phyloP scores from a whole-genome alignment of 2,329 filamentous ascomycete genomes.

The Aspergillus pseudoglaucus region DNA sequence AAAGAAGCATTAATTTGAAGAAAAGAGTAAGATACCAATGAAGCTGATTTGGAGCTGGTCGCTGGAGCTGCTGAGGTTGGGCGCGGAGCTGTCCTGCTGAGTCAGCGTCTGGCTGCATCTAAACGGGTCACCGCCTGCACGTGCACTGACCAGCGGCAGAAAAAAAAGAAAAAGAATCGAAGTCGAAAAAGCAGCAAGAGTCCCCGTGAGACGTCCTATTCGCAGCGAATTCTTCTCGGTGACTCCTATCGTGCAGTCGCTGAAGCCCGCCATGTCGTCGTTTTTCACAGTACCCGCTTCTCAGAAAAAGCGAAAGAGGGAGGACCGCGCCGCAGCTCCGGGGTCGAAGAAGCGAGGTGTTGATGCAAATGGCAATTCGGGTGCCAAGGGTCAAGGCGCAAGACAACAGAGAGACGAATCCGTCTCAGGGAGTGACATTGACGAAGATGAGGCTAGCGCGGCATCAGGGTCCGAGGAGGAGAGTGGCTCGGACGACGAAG shows the following conservation, averaged over 20 bases:
- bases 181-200: background rate
- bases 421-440: conserved; percentile 78
- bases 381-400: conserved; percentile 36
- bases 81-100: conserved; percentile 28
- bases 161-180: conserved; percentile 22
- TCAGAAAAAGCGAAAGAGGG: conserved; percentile 84
- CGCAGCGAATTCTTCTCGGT: background rate
- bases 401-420: conserved; percentile 60
- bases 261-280: conserved; percentile 63
- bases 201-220: background rate
- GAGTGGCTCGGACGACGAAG: conserved; percentile 61
- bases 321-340: conserved; percentile 37
- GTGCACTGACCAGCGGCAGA: conserved; percentile 27
- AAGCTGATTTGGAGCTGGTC: conserved; percentile 34
- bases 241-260: background rate
- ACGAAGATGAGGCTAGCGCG: conserved; percentile 53
- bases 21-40: conserved; percentile 15
- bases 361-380: conserved; percentile 25
- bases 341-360: conserved; percentile 42
- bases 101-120: conserved; percentile 25
- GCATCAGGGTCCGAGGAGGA: conserved; percentile 42
- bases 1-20: conserved; percentile 15
- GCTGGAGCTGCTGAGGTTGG: conserved; percentile 25
- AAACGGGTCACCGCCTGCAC: background rate
- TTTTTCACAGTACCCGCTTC: conserved; percentile 88